A percentile compares a stretch with the other conserved stretches of the same genome.
phyloP scores from a whole-genome alignment of 192 early-diverging fungal genomes.

The Obelidium mucronatum region DNA sequence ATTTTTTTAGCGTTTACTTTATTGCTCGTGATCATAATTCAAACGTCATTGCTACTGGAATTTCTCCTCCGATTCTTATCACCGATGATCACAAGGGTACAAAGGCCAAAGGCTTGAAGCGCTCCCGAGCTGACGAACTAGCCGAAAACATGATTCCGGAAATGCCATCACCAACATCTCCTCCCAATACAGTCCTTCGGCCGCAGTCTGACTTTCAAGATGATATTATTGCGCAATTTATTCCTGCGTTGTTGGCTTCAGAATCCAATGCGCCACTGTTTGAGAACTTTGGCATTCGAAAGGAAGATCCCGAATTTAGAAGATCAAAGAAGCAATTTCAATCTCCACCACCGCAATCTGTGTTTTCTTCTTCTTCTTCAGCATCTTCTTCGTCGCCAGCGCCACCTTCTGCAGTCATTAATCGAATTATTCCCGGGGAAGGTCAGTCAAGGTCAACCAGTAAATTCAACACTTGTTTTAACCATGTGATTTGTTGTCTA shows the following conservation, averaged over 20 bases:
- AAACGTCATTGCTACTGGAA: conserved; percentile 74
- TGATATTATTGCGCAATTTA: conserved; percentile 33
- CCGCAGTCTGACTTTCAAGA: conserved; percentile 19
- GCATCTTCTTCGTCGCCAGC: background rate
- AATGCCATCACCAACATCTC: conserved; percentile 6
- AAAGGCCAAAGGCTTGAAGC: conserved; percentile 63
- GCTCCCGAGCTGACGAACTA: conserved; percentile 43
- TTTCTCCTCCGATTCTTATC: conserved; percentile 94
- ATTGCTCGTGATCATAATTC: conserved; percentile 72
- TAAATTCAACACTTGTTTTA: background rate
- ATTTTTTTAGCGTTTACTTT: conserved; percentile 74
- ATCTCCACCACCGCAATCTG: background rate
- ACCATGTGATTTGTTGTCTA: background rate
- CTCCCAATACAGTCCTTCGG: conserved; percentile 19
- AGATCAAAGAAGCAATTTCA: conserved; percentile 17
- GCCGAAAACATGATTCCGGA: conserved; percentile 1
- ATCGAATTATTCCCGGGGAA: conserved; percentile 79
- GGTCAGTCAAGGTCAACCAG: conserved; percentile 33
- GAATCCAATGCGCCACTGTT: conserved; percentile 31
- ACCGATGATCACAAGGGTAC: conserved; percentile 98
- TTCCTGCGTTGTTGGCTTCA: conserved; percentile 27
- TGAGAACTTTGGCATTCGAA: conserved; percentile 36
- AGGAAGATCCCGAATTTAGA: conserved; percentile 7
- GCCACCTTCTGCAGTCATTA: conserved; percentile 55
- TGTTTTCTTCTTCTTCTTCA: background rate